phyloP scores from a whole-genome alignment of 768 basidiomycete genomes.

The Lactarius sp. region DNA sequence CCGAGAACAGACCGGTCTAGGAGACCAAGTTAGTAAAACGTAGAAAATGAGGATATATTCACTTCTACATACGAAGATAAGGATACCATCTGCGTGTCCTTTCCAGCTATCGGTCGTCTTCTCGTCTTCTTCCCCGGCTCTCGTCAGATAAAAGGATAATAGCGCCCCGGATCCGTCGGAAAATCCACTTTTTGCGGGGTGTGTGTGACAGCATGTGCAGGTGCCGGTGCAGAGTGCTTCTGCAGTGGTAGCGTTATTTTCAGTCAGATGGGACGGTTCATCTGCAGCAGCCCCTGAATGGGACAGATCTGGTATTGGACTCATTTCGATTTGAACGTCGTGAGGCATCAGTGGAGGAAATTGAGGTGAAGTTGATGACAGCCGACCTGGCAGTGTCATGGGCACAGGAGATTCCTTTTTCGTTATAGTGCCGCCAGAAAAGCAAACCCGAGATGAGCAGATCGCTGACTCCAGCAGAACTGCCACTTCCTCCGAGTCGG shows the following conservation, averaged over 20 bases:
- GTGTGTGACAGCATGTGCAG: neutral
- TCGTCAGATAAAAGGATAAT: neutral
- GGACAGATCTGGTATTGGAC: neutral
- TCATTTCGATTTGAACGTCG: neutral
- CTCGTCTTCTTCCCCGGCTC: conserved; percentile 6
- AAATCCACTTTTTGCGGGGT: neutral
- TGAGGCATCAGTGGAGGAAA: neutral
- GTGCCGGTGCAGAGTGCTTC: too few relatives aligned
- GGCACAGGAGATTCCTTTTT: too few relatives aligned
- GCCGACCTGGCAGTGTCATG: too few relatives aligned
- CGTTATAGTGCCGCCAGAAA: too few relatives aligned
- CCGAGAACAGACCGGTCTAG: conserved; percentile 3
- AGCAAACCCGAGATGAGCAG: too few relatives aligned
- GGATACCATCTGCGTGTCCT: conserved; percentile 2
- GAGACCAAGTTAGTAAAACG: neutral
- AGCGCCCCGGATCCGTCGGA: neutral
- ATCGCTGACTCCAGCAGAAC: too few relatives aligned
- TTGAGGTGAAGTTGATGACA: too few relatives aligned
- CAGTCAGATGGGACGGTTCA: neutral
- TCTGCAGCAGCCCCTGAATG: too few relatives aligned
- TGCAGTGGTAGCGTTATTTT: neutral
- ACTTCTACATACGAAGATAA: conserved; percentile 5
- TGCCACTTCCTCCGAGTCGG: too few relatives aligned
- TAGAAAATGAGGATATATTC: neutral
- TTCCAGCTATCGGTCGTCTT: conserved; percentile 9